Conservation (phyloP, 306 rosid genomes). For the Vicia faba region DNA sequence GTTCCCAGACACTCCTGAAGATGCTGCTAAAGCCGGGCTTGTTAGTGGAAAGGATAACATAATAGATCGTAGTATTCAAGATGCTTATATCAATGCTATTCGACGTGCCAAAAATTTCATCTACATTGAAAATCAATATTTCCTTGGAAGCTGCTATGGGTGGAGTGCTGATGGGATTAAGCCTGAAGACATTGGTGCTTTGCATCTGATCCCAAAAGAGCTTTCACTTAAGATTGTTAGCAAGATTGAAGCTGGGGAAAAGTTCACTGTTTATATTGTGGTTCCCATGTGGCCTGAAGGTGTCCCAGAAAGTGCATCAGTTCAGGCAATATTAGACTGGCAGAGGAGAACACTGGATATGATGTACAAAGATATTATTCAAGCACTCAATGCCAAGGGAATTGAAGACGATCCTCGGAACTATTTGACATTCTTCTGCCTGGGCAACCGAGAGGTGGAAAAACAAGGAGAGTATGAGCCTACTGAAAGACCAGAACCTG, state of each 20-base stretch:
- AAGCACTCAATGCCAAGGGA: constrained; percentile 55
- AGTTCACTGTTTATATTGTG: constrained; percentile 63
- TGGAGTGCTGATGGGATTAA: constrained; percentile 62
- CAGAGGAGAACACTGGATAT: constrained; percentile 73
- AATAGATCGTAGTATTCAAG: constrained; percentile 67
- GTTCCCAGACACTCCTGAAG: constrained; percentile 69
- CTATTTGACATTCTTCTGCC: constrained; percentile 74
- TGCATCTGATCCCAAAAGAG: constrained; percentile 68
- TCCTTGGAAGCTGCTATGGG: constrained; percentile 63
- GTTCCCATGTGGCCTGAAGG: constrained; percentile 81
- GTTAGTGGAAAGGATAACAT: constrained; percentile 70
- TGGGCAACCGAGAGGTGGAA: constrained; percentile 64
- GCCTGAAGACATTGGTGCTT: constrained; percentile 65
- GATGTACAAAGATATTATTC: constrained; percentile 65
- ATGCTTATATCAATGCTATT: constrained; percentile 68
- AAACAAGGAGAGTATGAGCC: constrained; percentile 60
- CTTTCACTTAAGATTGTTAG: constrained; percentile 64
- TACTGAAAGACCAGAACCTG: constrained; percentile 52
- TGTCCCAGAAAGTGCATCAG: constrained; percentile 61
- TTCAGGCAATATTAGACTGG: constrained; percentile 78
- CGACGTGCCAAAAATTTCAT: constrained; percentile 68
- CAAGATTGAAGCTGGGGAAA: constrained; percentile 74
- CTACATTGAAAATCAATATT: constrained; percentile 70
- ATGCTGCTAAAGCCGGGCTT: constrained; percentile 62
- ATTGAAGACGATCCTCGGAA: constrained; percentile 58